Evolutionary conservation across 1,284 basidiomycete genomes (phyloP), one percentile per base, ranked within the genome.

Genomic region (Moesziomyces sp.): DNA sequence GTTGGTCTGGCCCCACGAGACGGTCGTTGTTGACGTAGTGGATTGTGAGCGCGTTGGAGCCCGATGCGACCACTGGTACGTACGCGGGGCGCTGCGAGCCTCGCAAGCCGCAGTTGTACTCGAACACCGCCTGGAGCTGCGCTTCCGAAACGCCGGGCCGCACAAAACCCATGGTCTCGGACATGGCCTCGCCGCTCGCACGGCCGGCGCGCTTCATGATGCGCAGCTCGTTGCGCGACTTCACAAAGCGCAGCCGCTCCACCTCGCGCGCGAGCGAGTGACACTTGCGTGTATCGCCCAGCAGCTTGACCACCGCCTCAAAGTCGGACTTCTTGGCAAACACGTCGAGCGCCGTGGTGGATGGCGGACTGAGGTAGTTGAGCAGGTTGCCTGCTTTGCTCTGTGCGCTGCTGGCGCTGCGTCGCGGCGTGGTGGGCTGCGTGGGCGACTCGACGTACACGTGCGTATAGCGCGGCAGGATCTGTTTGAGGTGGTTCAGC

Each of bases 251-350:
- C 42, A 81, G 52, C 6, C 59, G 44, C 38, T 84, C 79, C 49
- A 84, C 65, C 55, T 81, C 70, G 21, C 62, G 68, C 14, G 70
- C 42, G 7, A 83, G 72, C 6, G 80, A 69, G 52, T 77, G 80
- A 28, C 74, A 77, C 46, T 79, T 77, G 46, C 73, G 73, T 5
- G 76, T 56, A 35, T 83, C 81, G 18, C 70, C 67, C 11, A 84
- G 58, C 26, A 84, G 64, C 56, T 76, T 75, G 50, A 79, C 52
- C 5, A 84, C 69, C 11, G 58, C 65, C 14, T 84, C 82, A 56
- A 84, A 84, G 58, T 84, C 82, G 42, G 73, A 68, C 58, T 82
- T 84, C 14, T 74, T 74, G 23, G 63, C 34, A 51, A 84, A 83
- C 26, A 82, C 26, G 48, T 84, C 81, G 49, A 77, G 59, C 13